Evolutionary conservation across 2,329 filamentous ascomycete genomes (phyloP), one percentile per base, ranked within the genome.

Genomic region (Aspergillus amoenus): DNA sequence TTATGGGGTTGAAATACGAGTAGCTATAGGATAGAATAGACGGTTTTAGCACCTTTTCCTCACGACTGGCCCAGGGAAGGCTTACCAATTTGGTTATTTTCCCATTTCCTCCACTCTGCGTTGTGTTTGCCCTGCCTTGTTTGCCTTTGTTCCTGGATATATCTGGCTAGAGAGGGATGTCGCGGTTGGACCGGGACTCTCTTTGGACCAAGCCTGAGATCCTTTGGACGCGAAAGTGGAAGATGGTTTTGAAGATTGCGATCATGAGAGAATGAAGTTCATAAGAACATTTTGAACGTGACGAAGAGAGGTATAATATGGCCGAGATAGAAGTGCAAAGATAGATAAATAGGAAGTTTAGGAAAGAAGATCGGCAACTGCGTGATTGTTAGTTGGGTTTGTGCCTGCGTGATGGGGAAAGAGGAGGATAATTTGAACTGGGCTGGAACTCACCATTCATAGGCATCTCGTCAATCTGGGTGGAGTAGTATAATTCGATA

Each of bases 381-480:
- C 8, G 17, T 22, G 17, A 49, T 15, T 24, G 40, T 53, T 41
- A 54, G 45, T 34, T 13, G 2, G 3, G 27, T 52, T 9, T 11
- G 27, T 30, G 27, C 9, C 56, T 66, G 60, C 21, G 54, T 7
- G 13, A 32, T 50, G 46, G 3, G 15, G 11, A 18, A 3, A 42
- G 13, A 24, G 5, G 30, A 22, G 6, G 1, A 11, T 30, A 8
- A 8, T 8, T 27, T 27, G 27, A 9, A 30, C 27, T 30, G 3
- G 8, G 8, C 3, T 30, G 27, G 27, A 9, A 83, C 68, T 83
- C 85, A 72, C 91, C 91, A 71, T 97, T 97, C 93, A 97, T 97
- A 17, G 93, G 93, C 93, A 97, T 97, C 81, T 97, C 93, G 68
- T 97, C 93, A 66, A 97, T 96, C 79, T 97, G 93, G 46, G 93